phyloP scores from a whole-genome alignment of 306 rosid genomes.

The Vigna mungo region DNA sequence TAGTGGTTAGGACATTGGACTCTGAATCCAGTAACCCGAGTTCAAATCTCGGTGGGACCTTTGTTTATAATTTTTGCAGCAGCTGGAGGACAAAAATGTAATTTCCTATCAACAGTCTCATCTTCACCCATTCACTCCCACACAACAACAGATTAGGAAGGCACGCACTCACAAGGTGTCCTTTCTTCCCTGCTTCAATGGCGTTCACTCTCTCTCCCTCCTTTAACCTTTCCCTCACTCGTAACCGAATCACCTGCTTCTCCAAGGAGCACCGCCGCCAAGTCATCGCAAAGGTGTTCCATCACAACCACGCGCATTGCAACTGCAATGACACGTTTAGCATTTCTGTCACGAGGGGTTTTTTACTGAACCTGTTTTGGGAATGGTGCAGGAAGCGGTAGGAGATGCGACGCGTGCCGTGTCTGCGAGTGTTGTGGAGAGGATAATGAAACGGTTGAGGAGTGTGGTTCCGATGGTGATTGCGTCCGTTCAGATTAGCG shows the following conservation, averaged over 20 bases:
- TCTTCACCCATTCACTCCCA: constrained; percentile 22
- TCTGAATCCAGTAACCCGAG: constrained; percentile 91
- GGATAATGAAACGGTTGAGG: constrained; percentile 57
- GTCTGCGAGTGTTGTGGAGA: constrained; percentile 40
- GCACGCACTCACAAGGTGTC: constrained; percentile 18
- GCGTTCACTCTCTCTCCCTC: constrained; percentile 66
- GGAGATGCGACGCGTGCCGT: constrained; percentile 21
- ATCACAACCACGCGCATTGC: constrained; percentile 17
- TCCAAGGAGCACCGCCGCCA: constrained; percentile 36
- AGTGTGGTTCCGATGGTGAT: constrained; percentile 61
- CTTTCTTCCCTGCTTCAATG: constrained; percentile 46
- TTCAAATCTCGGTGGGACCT: constrained; percentile 85
- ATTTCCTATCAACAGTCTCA: neutral
- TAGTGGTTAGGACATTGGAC: constrained; percentile 91
- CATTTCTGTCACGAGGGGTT: neutral
- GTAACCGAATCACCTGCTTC: constrained; percentile 46
- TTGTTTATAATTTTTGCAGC: too few relatives aligned
- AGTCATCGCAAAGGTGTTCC: constrained; percentile 39
- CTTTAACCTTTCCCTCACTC: constrained; percentile 45
- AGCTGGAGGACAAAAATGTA: constrained; percentile 26
- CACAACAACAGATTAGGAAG: constrained; percentile 48
- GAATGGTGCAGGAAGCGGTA: constrained; percentile 61
- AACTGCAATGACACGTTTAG: neutral
- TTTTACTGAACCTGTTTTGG: constrained; percentile 50
- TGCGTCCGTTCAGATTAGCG: constrained; percentile 61